Evolutionary conservation across 371 early-diverging fungal genomes (phyloP), one percentile per base, ranked within the genome.

Genomic region (Rhizopus delemar): DNA sequence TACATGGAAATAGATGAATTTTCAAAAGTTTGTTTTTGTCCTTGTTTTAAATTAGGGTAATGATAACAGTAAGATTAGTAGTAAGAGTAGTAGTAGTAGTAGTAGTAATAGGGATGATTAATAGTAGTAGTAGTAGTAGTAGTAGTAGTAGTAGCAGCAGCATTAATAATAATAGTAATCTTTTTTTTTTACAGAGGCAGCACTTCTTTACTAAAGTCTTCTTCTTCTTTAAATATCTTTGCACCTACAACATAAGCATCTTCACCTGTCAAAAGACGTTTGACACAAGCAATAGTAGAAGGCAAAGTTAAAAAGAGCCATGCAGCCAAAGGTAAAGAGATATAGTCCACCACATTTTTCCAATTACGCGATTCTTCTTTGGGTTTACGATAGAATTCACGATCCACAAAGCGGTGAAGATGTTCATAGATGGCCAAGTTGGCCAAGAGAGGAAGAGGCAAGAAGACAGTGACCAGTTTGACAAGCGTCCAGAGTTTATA

Each of bases 251-350:
- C 63, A 53, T 83, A 83, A 53, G 74, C 67, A 32, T 81, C 75
- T 28, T 83, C 77, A 32, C 65, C 64, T 29, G 65, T 57, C 4
- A 61, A 51, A 5, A 83, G 59, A n/a, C 81, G 77, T 45, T 78
- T 81, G 29, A 83, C 62, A 48, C 80, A 77, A n/a, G 80, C 80
- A 53, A 81, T 33, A 22, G 82, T 78, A 9, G 80, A 76, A 28
- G 83, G 83, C 16, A 80, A 56, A 22, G 83, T 83, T 72, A 83
- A 72, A 51, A 79, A 83, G 28, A 81, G 49, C 80, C 80, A 81
- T 41, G 83, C 83, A 41, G 80, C 75, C 11, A 83, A 56, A 34
- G 83, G 83, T 34, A 81, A 56, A 36, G 69, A 74, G n/a, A 65
- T 62, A 62, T 81, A 83, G 49, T 83, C 83, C 12, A 63, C 31